Conservation (phyloP, 2,329 filamentous ascomycete genomes). For the Aspergillus viridinutans region DNA sequence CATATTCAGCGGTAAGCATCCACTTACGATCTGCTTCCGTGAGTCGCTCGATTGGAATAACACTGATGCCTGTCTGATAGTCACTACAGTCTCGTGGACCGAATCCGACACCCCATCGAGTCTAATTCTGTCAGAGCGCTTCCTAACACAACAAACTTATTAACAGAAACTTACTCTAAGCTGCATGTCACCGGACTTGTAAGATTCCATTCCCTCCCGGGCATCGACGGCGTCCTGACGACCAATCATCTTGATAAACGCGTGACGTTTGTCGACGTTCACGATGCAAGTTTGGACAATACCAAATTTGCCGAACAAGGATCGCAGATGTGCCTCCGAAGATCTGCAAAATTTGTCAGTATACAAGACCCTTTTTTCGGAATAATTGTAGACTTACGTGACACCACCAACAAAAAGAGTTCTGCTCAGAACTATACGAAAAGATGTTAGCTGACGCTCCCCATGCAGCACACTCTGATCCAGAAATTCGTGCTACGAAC, state of each 20-base stretch:
- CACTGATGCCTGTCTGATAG: slow-evolving; percentile 83
- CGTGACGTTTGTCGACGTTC: slow-evolving; percentile 95
- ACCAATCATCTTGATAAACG: slow-evolving; percentile 97
- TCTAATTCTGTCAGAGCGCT: slow-evolving; percentile 50
- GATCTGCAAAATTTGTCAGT: slow-evolving; percentile 48
- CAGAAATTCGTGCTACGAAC: slow-evolving; percentile 27
- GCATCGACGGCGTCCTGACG: slow-evolving; percentile 79
- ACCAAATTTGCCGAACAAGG: slow-evolving; percentile 76
- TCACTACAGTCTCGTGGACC: slow-evolving; percentile 96
- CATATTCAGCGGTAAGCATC: slow-evolving; percentile 90
- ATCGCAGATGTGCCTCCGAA: slow-evolving; percentile 75
- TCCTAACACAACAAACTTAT: neutral
- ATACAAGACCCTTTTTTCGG: neutral
- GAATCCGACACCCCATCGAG: slow-evolving; percentile 95
- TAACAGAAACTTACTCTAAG: slow-evolving; percentile 56
- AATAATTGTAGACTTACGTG: slow-evolving; percentile 56
- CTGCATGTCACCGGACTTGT: slow-evolving; percentile 66
- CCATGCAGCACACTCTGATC: neutral
- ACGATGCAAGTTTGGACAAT: slow-evolving; percentile 96
- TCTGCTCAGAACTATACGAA: slow-evolving; percentile 69
- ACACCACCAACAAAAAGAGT: slow-evolving; percentile 97
- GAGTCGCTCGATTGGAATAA: slow-evolving; percentile 87
- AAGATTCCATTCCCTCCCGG: slow-evolving; percentile 81
- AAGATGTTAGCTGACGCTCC: slow-evolving; percentile 5
- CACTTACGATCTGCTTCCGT: slow-evolving; percentile 97